These are phyloP conservation scores for Vicia faba DNA, from an alignment of 306 rosid genomes.

Conservation along the genomic window DNA sequence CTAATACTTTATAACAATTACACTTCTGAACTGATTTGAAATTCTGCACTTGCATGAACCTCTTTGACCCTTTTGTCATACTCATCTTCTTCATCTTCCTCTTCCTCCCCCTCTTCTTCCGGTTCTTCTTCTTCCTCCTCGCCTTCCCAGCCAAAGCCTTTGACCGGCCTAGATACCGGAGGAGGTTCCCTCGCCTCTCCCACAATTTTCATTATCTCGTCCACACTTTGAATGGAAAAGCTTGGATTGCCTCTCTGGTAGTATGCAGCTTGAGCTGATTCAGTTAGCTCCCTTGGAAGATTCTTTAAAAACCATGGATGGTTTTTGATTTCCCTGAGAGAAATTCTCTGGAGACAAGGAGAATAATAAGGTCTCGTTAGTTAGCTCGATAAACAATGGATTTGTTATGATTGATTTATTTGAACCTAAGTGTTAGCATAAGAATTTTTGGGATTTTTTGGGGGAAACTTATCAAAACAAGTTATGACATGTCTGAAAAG, in stretches of 20 bases:
- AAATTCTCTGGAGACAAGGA: constrained; percentile 57
- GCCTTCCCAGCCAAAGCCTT: constrained; percentile 73
- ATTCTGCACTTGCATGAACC: constrained; percentile 83
- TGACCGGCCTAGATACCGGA: constrained; percentile 56
- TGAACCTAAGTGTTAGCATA: not conserved
- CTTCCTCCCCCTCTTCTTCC: constrained; percentile 51
- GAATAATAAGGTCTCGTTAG: constrained; percentile 10
- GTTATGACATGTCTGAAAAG: not conserved
- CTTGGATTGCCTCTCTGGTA: constrained; percentile 72
- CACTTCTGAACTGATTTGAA: constrained; percentile 54
- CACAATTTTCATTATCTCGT: constrained; percentile 82
- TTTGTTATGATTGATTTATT: not conserved
- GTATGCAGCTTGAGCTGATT: constrained; percentile 65
- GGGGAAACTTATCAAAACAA: not conserved
- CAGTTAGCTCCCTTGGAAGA: constrained; percentile 82
- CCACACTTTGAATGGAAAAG: constrained; percentile 68
- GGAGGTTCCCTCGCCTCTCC: constrained; percentile 80
- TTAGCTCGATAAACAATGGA: constrained; percentile 15
- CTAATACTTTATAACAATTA: constrained; percentile 34
- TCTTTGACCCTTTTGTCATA: constrained; percentile 81
- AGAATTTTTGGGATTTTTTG: not conserved
- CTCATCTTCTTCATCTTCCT: constrained; percentile 69
- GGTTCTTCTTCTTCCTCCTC: constrained; percentile 53
- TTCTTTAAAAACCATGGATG: constrained; percentile 91
- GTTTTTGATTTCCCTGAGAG: constrained; percentile 70